A percentile compares a stretch with the other conserved stretches of the same genome.
These are phyloP conservation scores for Wallemia mellicola DNA, from an alignment of 1,284 basidiomycete species.

Conservation along the genomic window DNA sequence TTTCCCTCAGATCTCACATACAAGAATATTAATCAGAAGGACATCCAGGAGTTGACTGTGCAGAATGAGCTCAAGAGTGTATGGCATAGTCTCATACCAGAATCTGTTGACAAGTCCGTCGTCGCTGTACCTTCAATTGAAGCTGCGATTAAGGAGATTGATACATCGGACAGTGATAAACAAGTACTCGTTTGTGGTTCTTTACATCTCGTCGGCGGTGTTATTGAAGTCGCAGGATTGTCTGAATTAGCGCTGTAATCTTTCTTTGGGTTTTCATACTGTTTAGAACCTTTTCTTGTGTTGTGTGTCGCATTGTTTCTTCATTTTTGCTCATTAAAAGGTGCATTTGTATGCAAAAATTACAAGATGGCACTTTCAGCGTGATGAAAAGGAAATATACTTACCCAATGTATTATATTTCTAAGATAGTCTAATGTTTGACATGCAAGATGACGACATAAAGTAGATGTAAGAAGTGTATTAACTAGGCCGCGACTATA, in stretches of 20 bases:
- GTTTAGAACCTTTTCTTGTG: no score
- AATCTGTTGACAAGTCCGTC: slow-evolving; percentile 28
- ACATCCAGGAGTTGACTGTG: slow-evolving; percentile 34
- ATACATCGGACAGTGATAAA: slow-evolving; percentile 12
- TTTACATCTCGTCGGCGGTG: slow-evolving; percentile 74
- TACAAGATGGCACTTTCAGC: no score
- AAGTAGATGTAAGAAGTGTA: no score
- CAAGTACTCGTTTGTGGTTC: slow-evolving; percentile 69
- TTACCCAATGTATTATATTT: no score
- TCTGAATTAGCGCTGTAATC: slow-evolving; percentile 18
- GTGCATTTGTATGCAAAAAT: no score
- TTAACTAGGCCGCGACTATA: no score
- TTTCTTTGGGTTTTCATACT: no score
- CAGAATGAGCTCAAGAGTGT: slow-evolving; percentile 45
- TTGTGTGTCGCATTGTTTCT: background rate
- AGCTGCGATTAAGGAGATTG: slow-evolving; percentile 35
- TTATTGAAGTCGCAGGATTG: slow-evolving; percentile 63
- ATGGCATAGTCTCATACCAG: slow-evolving; percentile 34
- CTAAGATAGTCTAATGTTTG: no score
- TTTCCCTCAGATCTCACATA: slow-evolving; percentile 33
- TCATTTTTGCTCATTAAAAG: no score
- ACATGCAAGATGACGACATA: no score
- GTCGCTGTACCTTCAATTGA: slow-evolving; percentile 67
- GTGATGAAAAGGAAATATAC: no score
- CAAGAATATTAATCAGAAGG: slow-evolving; percentile 29